A percentile compares a stretch with the other conserved stretches of the same genome.
Evolutionary conservation across 2,329 filamentous ascomycete species (phyloP).

Genomic region (Cladorrhinum sp.): DNA sequence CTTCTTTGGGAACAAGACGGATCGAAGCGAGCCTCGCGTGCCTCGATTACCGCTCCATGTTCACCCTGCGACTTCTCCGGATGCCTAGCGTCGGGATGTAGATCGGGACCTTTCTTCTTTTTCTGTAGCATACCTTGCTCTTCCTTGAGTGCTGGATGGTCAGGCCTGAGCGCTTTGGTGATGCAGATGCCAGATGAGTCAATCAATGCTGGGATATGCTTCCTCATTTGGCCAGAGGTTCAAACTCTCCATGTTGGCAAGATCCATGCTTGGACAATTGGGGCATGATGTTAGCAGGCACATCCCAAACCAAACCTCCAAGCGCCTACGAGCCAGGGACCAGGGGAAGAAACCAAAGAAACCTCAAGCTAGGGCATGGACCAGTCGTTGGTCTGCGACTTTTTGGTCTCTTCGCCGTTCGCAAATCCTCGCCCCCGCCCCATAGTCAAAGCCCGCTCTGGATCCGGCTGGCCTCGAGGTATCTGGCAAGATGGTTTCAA

Average conservation of each 20-base stretch:
- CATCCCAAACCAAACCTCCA: slow-evolving; percentile 21
- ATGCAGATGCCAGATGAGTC: slow-evolving; percentile 21
- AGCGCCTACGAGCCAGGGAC: slow-evolving; percentile 9
- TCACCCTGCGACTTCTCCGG: slow-evolving; percentile 16
- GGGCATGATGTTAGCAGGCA: slow-evolving; percentile 10
- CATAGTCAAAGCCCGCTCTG: slow-evolving; percentile 5
- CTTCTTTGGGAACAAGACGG: slow-evolving; percentile 22
- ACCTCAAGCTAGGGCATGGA: slow-evolving; percentile 22
- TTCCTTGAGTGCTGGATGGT: neutral
- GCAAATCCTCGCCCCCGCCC: slow-evolving; percentile 17
- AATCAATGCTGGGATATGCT: slow-evolving; percentile 13
- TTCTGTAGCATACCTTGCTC: slow-evolving; percentile 19
- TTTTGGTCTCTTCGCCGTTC: slow-evolving; percentile 14
- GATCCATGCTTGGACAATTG: slow-evolving; percentile 8
- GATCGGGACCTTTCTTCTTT: slow-evolving; percentile 2
- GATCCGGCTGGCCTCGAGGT: slow-evolving; percentile 16
- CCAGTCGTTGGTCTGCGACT: slow-evolving; percentile 12
- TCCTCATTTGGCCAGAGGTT: slow-evolving; percentile 18
- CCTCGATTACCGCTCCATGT: slow-evolving; percentile 10
- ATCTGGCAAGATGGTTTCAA: slow-evolving; percentile 22
- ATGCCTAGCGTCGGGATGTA: slow-evolving; percentile 7
- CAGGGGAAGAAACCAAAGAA: slow-evolving; percentile 5
- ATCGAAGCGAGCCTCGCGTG: slow-evolving; percentile 25
- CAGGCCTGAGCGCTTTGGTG: slow-evolving; percentile 18
- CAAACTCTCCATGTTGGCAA: slow-evolving; percentile 12